These are phyloP conservation scores for Gyrodon lividus DNA, from an alignment of 768 basidiomycete genomes.

Conservation along the genomic window DNA sequence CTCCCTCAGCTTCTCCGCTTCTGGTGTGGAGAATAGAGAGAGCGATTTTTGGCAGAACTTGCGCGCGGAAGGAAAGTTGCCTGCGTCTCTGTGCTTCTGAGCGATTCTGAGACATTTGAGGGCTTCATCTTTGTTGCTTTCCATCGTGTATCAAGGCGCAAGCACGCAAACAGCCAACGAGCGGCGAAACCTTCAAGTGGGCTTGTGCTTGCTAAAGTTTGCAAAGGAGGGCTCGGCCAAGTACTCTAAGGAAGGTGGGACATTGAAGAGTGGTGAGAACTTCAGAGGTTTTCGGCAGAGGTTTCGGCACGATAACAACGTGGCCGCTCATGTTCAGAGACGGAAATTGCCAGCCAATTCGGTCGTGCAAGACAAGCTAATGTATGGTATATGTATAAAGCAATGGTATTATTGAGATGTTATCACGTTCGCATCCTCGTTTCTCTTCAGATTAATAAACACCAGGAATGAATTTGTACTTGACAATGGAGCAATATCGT, in stretches of 20 bases:
- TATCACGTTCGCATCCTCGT: slow-evolving; percentile 8
- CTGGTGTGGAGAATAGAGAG: slow-evolving; percentile 73
- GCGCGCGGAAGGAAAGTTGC: slow-evolving; percentile 73
- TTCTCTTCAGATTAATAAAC: slow-evolving; percentile 57
- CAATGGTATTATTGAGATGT: slow-evolving; percentile 9
- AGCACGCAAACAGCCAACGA: slow-evolving; percentile 10
- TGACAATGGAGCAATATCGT: slow-evolving; percentile 81
- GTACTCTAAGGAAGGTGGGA: slow-evolving; percentile 1
- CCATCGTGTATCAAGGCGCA: slow-evolving; percentile 44
- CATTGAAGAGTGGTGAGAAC: slow-evolving; percentile 26
- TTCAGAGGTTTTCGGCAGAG: background rate
- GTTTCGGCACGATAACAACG: slow-evolving; percentile 1
- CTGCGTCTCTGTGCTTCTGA: slow-evolving; percentile 66
- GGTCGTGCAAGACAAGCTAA: background rate
- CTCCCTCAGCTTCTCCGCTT: slow-evolving; percentile 66
- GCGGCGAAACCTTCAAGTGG: slow-evolving; percentile 2
- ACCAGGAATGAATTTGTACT: slow-evolving; percentile 87
- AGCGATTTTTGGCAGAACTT: slow-evolving; percentile 91
- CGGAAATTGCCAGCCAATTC: background rate
- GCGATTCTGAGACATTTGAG: slow-evolving; percentile 79
- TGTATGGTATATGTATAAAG: background rate
- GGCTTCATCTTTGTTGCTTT: slow-evolving; percentile 91
- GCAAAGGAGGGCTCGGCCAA: background rate
- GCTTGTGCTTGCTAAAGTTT: slow-evolving; percentile 5
- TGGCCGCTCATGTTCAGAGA: background rate